Conservation (phyloP, 1,284 basidiomycete genomes). For the Trametes sp. region DNA sequence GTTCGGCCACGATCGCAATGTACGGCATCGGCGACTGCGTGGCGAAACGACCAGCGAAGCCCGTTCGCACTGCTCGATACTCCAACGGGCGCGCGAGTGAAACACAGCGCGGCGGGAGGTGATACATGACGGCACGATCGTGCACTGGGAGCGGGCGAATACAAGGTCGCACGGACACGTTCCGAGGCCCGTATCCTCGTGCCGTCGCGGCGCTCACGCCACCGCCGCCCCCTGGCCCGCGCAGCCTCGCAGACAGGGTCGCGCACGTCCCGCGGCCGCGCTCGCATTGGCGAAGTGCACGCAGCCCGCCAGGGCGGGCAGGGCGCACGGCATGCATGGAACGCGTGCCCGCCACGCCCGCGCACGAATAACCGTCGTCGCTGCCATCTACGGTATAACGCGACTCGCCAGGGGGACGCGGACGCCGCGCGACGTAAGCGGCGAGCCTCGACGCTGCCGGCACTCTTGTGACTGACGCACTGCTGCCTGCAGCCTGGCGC, state of each 20-base stretch:
- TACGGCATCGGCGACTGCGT: too few species aligned
- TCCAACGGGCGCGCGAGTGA: conserved; percentile 6
- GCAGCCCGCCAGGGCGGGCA: background rate
- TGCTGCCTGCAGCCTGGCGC: too few species aligned
- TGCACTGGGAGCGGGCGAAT: background rate
- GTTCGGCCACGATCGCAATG: background rate
- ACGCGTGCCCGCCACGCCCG: background rate
- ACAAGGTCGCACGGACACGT: conserved; percentile 15
- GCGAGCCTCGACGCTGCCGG: too few species aligned
- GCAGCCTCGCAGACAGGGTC: background rate
- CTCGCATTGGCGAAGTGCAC: too few species aligned
- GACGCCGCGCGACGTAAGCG: too few species aligned
- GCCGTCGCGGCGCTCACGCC: conserved; percentile 24
- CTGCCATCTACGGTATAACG: background rate
- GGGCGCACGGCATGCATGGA: background rate
- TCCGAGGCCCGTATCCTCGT: conserved; percentile 18
- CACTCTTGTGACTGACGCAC: too few species aligned
- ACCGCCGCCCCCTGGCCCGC: conserved; percentile 35
- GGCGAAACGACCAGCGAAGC: background rate
- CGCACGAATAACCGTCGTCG: conserved; percentile 10
- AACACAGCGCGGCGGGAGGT: background rate
- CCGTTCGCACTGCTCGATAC: conserved; percentile 3
- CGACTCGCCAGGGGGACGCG: background rate
- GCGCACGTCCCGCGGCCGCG: conserved; percentile 1
- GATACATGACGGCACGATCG: conserved; percentile 13